phyloP scores from a whole-genome alignment of 2,329 filamentous ascomycete species.

The Acephala macrosclerotiorum region DNA sequence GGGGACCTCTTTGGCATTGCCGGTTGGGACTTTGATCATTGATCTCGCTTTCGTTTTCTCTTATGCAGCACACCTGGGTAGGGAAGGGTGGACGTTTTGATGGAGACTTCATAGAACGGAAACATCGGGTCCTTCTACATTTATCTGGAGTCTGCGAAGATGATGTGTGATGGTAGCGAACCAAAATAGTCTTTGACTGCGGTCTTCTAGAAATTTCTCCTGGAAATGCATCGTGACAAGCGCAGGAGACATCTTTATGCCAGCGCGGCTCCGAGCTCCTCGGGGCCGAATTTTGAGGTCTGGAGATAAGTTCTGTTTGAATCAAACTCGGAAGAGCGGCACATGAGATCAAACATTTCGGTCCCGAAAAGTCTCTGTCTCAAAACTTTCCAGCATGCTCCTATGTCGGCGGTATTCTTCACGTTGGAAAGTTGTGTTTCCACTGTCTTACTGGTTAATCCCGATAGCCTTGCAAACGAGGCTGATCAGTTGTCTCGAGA shows the following conservation, averaged over 20 bases:
- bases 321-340: not conserved
- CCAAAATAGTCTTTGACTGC: not conserved
- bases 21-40: conserved; percentile 1
- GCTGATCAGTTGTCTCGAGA: not conserved
- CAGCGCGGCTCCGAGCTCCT: not conserved
- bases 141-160: conserved; percentile 9
- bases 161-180: conserved; percentile 4
- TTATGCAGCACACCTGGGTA: conserved; percentile 17
- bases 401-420: not conserved
- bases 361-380: not conserved
- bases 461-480: not conserved
- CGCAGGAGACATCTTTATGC: not conserved
- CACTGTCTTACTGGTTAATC: not conserved
- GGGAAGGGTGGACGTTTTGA: conserved; percentile 30
- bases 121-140: conserved; percentile 6
- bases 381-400: not conserved
- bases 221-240: not conserved
- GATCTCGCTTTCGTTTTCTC: conserved; percentile 13
- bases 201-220: not conserved
- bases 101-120: conserved; percentile 17
- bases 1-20: conserved; percentile 16
- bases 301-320: not conserved
- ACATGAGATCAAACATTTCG: not conserved
- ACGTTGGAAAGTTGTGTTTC: not conserved
- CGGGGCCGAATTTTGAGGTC: not conserved